Conservation (phyloP, 768 basidiomycete species). For the Lactifluus subvellereus region DNA sequence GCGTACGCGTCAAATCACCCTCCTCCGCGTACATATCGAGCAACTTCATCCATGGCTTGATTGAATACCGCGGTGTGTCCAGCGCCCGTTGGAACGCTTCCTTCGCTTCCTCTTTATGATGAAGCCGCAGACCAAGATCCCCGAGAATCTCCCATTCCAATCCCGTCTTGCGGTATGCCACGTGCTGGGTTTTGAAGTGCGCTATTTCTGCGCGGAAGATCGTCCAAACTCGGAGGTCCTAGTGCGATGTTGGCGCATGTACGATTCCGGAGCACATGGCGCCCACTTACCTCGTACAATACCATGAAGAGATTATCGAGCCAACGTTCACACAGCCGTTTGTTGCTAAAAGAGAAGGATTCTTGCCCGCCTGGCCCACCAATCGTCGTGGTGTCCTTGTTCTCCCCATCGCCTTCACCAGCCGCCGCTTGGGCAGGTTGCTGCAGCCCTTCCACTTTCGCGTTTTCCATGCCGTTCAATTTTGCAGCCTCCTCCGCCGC, state of each 20-base stretch:
- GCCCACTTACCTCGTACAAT: slow-evolving; percentile 75
- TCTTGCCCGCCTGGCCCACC: slow-evolving; percentile 37
- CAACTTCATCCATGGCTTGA: slow-evolving; percentile 89
- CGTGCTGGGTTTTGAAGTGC: slow-evolving; percentile 98
- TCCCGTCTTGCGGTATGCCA: slow-evolving; percentile 95
- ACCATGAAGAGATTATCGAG: slow-evolving; percentile 98
- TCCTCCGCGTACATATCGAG: slow-evolving; percentile 98
- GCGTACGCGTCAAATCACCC: slow-evolving; percentile 82
- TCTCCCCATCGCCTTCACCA: slow-evolving; percentile 27
- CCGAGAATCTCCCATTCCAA: slow-evolving; percentile 98
- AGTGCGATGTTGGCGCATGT: neutral
- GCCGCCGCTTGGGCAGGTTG: slow-evolving; percentile 42
- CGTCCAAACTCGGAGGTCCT: slow-evolving; percentile 97
- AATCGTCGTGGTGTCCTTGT: slow-evolving; percentile 25
- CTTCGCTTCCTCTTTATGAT: slow-evolving; percentile 98
- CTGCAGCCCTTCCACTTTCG: slow-evolving; percentile 34
- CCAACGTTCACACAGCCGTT: slow-evolving; percentile 96
- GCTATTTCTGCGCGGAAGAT: slow-evolving; percentile 98
- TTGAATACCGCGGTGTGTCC: slow-evolving; percentile 77
- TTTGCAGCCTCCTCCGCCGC: slow-evolving; percentile 33
- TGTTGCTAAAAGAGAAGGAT: slow-evolving; percentile 89
- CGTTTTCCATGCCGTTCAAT: slow-evolving; percentile 37
- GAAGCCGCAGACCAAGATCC: slow-evolving; percentile 85
- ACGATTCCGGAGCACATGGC: neutral
- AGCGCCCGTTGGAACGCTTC: slow-evolving; percentile 95